A percentile compares a stretch with the other conserved stretches of the same genome.
Evolutionary conservation across 2,329 filamentous ascomycete genomes (phyloP).

Genomic region (Microsporum audouinii): DNA sequence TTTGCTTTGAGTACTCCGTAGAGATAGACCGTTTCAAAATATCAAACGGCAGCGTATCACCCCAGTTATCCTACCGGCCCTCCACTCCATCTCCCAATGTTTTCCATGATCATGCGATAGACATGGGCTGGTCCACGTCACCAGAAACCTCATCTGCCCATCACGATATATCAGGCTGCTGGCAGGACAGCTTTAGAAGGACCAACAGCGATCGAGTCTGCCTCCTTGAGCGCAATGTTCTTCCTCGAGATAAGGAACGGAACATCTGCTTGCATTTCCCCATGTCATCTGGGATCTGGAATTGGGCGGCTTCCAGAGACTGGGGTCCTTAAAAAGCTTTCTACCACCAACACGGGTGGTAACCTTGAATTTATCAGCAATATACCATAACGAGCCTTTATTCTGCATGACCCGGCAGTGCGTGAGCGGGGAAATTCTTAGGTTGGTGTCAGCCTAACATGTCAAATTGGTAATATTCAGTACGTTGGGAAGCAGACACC

Average conservation of each 20-base stretch:
- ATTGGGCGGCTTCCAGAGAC: background rate
- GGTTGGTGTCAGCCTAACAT: background rate
- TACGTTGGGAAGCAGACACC: too few species aligned
- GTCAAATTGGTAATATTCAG: too few species aligned
- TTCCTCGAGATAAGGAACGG: background rate
- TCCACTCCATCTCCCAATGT: background rate
- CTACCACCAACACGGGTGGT: conserved; percentile 20
- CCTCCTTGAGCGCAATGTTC: conserved; percentile 25
- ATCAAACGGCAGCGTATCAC: too few species aligned
- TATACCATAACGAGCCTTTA: conserved; percentile 16
- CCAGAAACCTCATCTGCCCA: conserved; percentile 33
- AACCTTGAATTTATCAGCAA: conserved; percentile 23
- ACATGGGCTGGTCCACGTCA: conserved; percentile 37
- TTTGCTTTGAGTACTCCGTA: background rate
- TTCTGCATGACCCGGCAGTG: background rate
- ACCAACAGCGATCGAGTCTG: conserved; percentile 40
- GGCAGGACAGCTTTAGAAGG: conserved; percentile 39
- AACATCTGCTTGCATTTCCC: background rate
- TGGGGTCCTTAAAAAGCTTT: conserved; percentile 18
- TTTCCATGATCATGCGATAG: background rate
- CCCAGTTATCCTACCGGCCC: background rate
- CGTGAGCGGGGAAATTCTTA: background rate
- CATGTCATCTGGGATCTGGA: background rate
- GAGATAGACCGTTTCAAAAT: too few species aligned
- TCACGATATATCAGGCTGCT: conserved; percentile 38